A percentile compares a stretch with the other conserved stretches of the same genome.
Conservation (phyloP, 129 eudicot species). For the Centaurea solstitialis region DNA sequence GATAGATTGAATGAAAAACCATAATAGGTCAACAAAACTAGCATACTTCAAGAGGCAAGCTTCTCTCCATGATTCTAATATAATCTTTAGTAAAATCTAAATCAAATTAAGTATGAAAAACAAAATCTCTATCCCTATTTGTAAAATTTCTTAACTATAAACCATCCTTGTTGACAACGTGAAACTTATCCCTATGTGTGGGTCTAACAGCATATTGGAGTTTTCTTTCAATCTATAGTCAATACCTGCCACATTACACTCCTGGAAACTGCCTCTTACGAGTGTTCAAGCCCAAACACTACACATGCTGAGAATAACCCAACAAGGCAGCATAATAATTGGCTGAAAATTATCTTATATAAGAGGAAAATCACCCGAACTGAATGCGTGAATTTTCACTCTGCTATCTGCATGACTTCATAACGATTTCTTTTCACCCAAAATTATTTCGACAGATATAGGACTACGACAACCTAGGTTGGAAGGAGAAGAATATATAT, state of each 20-base stretch:
- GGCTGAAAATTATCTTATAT: slow-evolving; percentile 5
- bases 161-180: not conserved
- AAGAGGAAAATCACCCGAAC: not conserved
- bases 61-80: not conserved
- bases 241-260: not conserved
- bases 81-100: not conserved
- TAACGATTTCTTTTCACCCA: slow-evolving; percentile 6
- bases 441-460: slow-evolving; percentile 59
- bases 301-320: not conserved
- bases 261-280: not conserved
- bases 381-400: not conserved
- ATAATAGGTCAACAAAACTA: not conserved
- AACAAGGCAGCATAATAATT: not conserved
- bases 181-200: not conserved
- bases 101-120: not conserved
- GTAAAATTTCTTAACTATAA: not conserved
- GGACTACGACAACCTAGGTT: slow-evolving; percentile 92
- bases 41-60: not conserved
- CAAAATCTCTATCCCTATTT: not conserved
- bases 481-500: slow-evolving; percentile 92
- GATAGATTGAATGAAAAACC: not conserved
- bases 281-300: not conserved
- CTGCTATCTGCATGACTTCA: not conserved
- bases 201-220: not conserved
- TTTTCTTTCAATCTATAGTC: not conserved